A percentile compares a stretch with the other conserved stretches of the same genome.
These are phyloP conservation scores for Botrytis squamosa DNA, from an alignment of 2,329 filamentous ascomycete species.

Conservation along the genomic window DNA sequence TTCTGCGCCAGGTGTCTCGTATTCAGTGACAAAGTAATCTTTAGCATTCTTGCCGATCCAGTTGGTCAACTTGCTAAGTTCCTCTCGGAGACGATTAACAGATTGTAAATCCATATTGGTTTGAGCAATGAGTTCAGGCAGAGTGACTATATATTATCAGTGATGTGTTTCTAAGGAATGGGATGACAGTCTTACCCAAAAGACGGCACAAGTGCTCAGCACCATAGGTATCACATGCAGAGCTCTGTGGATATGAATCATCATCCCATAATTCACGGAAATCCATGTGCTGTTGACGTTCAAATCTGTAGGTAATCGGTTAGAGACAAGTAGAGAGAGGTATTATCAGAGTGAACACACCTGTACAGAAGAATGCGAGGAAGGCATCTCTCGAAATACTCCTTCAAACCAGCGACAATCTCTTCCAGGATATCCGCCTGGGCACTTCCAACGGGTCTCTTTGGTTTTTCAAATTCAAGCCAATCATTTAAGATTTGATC, in stretches of 20 bases:
- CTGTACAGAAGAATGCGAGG: conserved; percentile 85
- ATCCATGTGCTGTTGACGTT: conserved; percentile 83
- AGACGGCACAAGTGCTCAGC: conserved; percentile 88
- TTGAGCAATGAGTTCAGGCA: conserved; percentile 92
- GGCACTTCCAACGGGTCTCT: conserved; percentile 63
- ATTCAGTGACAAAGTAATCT: conserved; percentile 74
- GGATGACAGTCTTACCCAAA: conserved; percentile 62
- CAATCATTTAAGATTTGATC: conserved; percentile 80
- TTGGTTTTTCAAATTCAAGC: conserved; percentile 64
- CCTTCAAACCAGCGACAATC: conserved; percentile 78
- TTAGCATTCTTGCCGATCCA: conserved; percentile 74
- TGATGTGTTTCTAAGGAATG: conserved; percentile 21
- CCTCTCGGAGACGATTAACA: conserved; percentile 82
- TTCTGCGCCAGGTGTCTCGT: conserved; percentile 69
- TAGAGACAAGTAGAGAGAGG: background rate
- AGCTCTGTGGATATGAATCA: conserved; percentile 63
- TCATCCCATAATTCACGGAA: conserved; percentile 69
- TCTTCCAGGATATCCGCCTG: conserved; percentile 87
- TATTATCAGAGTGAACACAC: conserved; percentile 42
- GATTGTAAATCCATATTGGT: conserved; percentile 97
- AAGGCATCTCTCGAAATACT: conserved; percentile 91
- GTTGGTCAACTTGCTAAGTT: conserved; percentile 78
- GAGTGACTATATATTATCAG: conserved; percentile 66
- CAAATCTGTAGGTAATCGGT: conserved; percentile 60
- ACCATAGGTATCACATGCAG: conserved; percentile 80